These are phyloP conservation scores for Metarhizium anisopliae DNA, from an alignment of 2,329 filamentous ascomycete species.

Conservation along the genomic window DNA sequence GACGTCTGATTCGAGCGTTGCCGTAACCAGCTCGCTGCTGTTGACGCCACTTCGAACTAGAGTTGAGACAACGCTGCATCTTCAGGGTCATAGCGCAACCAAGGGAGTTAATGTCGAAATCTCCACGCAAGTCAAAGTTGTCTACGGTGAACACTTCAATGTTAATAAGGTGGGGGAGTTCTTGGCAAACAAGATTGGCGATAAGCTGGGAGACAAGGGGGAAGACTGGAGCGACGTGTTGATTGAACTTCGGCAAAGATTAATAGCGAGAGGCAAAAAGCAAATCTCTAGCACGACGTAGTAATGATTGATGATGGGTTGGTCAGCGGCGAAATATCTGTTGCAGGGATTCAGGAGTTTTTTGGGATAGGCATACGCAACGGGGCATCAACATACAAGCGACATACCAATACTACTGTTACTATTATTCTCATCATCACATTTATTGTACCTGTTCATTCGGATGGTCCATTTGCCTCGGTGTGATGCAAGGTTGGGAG, in stretches of 20 bases:
- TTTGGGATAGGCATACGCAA: not conserved
- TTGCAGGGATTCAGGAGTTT: constrained; percentile 7
- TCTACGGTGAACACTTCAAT: constrained; percentile 74
- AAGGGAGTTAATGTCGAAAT: constrained; percentile 48
- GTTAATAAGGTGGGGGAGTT: constrained; percentile 68
- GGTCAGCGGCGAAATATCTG: constrained; percentile 5
- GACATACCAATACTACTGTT: not conserved
- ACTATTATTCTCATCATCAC: not conserved
- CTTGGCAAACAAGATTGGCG: constrained; percentile 45
- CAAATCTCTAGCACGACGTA: constrained; percentile 14
- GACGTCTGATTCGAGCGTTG: constrained; percentile 56
- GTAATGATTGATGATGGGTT: constrained; percentile 20
- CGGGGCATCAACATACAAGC: not conserved
- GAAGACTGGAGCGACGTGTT: constrained; percentile 46
- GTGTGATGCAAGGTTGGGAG: no score
- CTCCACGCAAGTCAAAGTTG: constrained; percentile 46
- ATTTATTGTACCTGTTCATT: not conserved
- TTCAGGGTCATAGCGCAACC: constrained; percentile 37
- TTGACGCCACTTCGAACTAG: constrained; percentile 59
- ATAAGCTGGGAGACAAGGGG: constrained; percentile 21
- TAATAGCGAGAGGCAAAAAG: constrained; percentile 48
- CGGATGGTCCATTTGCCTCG: no score
- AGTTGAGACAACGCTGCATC: constrained; percentile 51
- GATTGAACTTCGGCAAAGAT: constrained; percentile 43
- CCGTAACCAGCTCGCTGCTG: constrained; percentile 52